Evolutionary conservation across 2,329 filamentous ascomycete species (phyloP), one percentile per base, ranked within the genome.

Genomic region (Microdochium paspali): DNA sequence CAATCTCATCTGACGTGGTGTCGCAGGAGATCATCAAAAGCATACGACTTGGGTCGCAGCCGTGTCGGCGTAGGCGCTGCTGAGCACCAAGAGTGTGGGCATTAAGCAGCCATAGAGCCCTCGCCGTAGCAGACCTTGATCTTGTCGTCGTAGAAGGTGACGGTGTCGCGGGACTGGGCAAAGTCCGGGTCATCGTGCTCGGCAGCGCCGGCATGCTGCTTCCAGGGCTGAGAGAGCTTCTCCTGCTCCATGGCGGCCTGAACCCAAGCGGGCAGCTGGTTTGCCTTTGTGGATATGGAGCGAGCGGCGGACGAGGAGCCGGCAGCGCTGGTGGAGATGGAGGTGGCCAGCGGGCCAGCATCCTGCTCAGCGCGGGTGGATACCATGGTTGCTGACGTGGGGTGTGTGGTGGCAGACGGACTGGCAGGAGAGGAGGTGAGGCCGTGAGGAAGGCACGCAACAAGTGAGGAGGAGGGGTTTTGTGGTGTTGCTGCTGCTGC

Each of bases 91-190:
- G 26, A 9, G 26, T 9, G 26, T 21, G 4, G 15, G 6, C 10
- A 9, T 21, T 21, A 40, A 20, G 35, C 35, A 20, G 35, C 35
- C 35, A 45, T 31, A 13, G 44, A 31, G 28, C 28, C 28, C 28
- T 45, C 44, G 21, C 25, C 24, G 44, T 45, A 45, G 28, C 44
- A 45, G 44, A 45, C 44, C 25, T 45, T 45, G 28, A 28, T 45
- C 25, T 30, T 32, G 24, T 30, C 25, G 25, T 45, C 44, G 44
- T 45, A 30, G 20, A 45, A 45, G 24, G 44, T 30, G 28, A 45
- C 44, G 28, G 44, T 45, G 44, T 45, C 44, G 24, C 30, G 25
- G 4, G 24, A 24, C 28, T 45, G 44, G 15, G 44, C 44, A 23
- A 31, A 45, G 44, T 45, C 28, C 7, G 44, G 44, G 28, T 45